phyloP scores from a whole-genome alignment of 1,139 yeast genomes.

The Saccharomyces hybrid region DNA sequence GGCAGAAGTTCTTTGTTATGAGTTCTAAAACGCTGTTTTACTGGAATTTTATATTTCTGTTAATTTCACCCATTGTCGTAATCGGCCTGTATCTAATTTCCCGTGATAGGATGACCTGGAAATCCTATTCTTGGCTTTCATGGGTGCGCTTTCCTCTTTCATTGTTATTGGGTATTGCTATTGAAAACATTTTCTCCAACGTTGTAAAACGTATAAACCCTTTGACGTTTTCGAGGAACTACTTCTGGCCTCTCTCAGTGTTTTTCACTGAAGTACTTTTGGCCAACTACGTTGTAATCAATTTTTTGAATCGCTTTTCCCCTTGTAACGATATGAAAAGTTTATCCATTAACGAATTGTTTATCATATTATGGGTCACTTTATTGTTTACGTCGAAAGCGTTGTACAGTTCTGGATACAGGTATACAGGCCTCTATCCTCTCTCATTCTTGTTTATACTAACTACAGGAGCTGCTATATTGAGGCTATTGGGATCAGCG shows the following conservation, averaged over 20 bases:
- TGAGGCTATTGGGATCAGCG: neutral
- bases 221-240: conserved; percentile 52
- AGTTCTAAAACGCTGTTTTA: conserved; percentile 43
- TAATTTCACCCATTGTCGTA: conserved; percentile 48
- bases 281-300: conserved; percentile 49
- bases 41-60: conserved; percentile 44
- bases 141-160: conserved; percentile 56
- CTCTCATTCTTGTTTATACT: conserved; percentile 45
- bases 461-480: conserved; percentile 43
- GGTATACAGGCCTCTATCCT: conserved; percentile 56
- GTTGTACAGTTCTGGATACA: conserved; percentile 37
- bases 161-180: conserved; percentile 37
- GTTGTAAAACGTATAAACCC: conserved; percentile 38
- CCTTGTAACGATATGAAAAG: conserved; percentile 69
- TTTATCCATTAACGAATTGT: conserved; percentile 51
- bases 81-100: conserved; percentile 43
- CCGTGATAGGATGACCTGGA: conserved; percentile 45
- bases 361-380: conserved; percentile 49
- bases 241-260: conserved; percentile 42
- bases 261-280: conserved; percentile 42
- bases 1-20: conserved; percentile 45
- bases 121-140: conserved; percentile 32
- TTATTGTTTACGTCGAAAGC: conserved; percentile 46
- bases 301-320: conserved; percentile 42
- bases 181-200: conserved; percentile 30